These are phyloP conservation scores for Chytriomyces confervae DNA, from an alignment of 192 early-diverging fungal species.

Conservation along the genomic window DNA sequence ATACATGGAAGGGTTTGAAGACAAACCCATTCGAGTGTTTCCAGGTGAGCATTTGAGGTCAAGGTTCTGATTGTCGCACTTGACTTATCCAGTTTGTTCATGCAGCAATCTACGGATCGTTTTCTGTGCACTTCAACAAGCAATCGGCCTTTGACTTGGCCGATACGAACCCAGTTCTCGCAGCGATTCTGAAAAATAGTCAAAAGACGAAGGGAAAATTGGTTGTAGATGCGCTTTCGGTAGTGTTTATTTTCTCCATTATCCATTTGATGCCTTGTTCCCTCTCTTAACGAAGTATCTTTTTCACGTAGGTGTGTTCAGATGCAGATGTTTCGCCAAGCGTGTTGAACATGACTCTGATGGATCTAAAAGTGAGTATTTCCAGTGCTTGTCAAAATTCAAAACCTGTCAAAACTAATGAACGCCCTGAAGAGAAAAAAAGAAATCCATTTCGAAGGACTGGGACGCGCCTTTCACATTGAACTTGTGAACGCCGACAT, in stretches of 20 bases:
- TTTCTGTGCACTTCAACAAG: constrained; percentile 23
- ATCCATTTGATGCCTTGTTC: neutral
- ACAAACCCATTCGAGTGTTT: constrained; percentile 26
- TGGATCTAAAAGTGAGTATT: constrained; percentile 27
- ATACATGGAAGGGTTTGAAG: constrained; percentile 37
- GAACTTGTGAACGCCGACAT: constrained; percentile 3
- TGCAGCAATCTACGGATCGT: constrained; percentile 15
- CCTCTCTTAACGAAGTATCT: neutral
- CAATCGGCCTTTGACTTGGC: constrained; percentile 20
- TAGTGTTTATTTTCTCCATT: neutral
- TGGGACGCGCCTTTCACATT: constrained; percentile 26
- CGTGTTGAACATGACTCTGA: neutral
- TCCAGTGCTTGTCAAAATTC: neutral
- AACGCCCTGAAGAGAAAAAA: constrained; percentile 19
- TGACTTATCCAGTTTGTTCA: neutral
- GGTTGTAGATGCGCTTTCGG: constrained; percentile 12
- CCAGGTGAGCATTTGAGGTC: constrained; percentile 24
- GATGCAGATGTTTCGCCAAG: constrained; percentile 10
- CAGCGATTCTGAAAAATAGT: constrained; percentile 8
- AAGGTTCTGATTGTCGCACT: neutral
- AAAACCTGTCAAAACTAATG: neutral
- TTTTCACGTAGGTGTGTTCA: constrained; percentile 9
- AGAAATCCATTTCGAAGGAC: constrained; percentile 32
- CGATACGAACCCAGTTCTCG: constrained; percentile 21
- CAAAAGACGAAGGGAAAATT: constrained; percentile 30